A percentile compares a stretch with the other conserved stretches of the same genome.
These are phyloP conservation scores for Onygena corvina DNA, from an alignment of 2,329 filamentous ascomycete species.

Conservation along the genomic window DNA sequence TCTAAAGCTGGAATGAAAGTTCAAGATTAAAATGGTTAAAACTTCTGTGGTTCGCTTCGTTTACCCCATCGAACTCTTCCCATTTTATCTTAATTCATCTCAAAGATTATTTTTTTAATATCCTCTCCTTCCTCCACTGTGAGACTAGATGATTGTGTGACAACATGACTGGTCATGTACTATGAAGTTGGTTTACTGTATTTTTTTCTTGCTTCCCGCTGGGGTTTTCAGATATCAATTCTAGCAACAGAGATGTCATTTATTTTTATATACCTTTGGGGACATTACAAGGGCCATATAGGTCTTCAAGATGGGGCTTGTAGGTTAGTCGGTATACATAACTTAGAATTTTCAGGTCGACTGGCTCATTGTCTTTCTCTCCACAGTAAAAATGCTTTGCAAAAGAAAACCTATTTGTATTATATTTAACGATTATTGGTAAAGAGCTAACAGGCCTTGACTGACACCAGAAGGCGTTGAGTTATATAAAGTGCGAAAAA, in stretches of 20 bases:
- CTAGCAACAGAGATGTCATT: neutral
- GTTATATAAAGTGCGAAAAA: neutral
- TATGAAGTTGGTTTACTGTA: neutral
- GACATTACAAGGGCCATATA: too few species aligned
- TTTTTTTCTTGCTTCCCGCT: neutral
- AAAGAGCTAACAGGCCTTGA: too few species aligned
- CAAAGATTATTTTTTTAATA: neutral
- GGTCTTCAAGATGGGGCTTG: too few species aligned
- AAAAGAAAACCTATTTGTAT: too few species aligned
- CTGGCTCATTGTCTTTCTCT: too few species aligned
- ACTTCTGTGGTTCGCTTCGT: neutral
- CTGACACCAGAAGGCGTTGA: too few species aligned
- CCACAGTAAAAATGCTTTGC: too few species aligned
- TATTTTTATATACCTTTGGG: too few species aligned
- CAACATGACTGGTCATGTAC: neutral
- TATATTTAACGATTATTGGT: too few species aligned
- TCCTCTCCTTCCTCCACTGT: neutral
- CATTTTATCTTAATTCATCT: neutral
- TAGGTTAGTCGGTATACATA: too few species aligned
- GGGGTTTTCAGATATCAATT: neutral
- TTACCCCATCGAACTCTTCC: conserved; percentile 1
- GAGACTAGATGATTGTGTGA: conserved; percentile 4
- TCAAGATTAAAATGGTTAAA: conserved; percentile 2
- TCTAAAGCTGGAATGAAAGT: neutral
- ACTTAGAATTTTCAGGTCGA: too few species aligned